These are phyloP conservation scores for Tricholoma matsutake DNA, from an alignment of 768 basidiomycete species.

Conservation along the genomic window DNA sequence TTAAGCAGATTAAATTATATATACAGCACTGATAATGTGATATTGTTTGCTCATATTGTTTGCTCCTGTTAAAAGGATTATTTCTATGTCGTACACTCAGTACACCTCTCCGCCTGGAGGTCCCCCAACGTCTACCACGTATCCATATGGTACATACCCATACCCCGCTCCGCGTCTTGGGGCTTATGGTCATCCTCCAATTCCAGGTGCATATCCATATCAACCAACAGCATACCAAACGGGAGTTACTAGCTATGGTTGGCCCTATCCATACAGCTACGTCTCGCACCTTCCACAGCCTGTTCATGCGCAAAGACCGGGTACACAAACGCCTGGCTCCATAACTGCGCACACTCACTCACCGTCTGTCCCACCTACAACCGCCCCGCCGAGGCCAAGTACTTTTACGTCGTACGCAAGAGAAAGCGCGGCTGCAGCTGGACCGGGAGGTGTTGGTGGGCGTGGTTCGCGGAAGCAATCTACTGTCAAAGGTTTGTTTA, in stretches of 20 bases:
- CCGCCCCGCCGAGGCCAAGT: constrained; percentile 35
- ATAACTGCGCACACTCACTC: constrained; percentile 28
- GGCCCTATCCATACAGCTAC: constrained; percentile 47
- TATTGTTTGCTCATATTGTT: neutral
- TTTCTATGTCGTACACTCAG: constrained; percentile 22
- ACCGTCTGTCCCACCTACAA: constrained; percentile 20
- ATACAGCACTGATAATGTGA: too few species aligned
- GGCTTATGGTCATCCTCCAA: constrained; percentile 39
- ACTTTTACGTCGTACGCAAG: constrained; percentile 58
- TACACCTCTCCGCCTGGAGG: constrained; percentile 20
- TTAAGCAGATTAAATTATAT: constrained; percentile 1
- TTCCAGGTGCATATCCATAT: constrained; percentile 50
- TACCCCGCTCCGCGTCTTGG: constrained; percentile 50
- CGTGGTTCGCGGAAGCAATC: constrained; percentile 61
- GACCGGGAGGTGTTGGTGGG: constrained; percentile 37
- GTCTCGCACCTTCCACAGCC: constrained; percentile 36
- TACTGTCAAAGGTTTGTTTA: constrained; percentile 71
- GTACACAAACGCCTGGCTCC: constrained; percentile 27
- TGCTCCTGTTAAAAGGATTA: neutral
- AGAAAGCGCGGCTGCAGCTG: constrained; percentile 43
- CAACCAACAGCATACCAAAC: constrained; percentile 52
- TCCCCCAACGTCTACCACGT: constrained; percentile 48
- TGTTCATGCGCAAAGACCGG: constrained; percentile 20
- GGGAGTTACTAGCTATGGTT: constrained; percentile 68
- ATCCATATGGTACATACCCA: constrained; percentile 65